Conservation (phyloP, 768 basidiomycete genomes). For the Coprinopsis cinerea region DNA sequence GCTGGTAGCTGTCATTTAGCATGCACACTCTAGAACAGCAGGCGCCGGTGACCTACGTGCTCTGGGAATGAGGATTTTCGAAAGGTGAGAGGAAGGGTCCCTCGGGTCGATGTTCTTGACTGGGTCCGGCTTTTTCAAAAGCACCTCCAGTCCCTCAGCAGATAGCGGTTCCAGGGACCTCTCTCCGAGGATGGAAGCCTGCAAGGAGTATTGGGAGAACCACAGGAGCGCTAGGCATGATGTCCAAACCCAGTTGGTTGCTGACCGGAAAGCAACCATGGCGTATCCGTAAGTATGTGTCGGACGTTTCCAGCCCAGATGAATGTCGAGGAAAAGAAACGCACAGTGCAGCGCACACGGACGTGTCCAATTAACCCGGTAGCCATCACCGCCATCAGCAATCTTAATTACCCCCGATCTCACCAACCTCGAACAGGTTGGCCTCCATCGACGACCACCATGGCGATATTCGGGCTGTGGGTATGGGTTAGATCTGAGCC, state of each 20-base stretch:
- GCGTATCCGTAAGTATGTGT: background rate
- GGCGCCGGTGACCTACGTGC: slow-evolving; percentile 43
- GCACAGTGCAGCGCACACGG: background rate
- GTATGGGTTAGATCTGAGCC: slow-evolving; percentile 32
- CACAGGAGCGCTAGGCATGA: slow-evolving; percentile 15
- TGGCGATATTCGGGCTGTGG: slow-evolving; percentile 83
- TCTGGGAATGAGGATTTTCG: slow-evolving; percentile 82
- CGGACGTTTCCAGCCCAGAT: background rate
- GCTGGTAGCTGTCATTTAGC: slow-evolving; percentile 30
- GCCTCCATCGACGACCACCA: slow-evolving; percentile 20
- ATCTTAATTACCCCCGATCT: background rate
- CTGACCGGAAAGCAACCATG: slow-evolving; percentile 8
- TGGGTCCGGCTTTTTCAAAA: slow-evolving; percentile 57
- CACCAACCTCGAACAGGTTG: slow-evolving; percentile 1
- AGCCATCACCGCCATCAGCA: background rate
- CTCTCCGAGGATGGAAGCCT: slow-evolving; percentile 34
- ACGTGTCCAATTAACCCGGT: background rate
- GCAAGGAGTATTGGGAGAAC: slow-evolving; percentile 25
- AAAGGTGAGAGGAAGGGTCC: slow-evolving; percentile 67
- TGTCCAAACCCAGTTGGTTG: slow-evolving; percentile 8
- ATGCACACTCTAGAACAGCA: slow-evolving; percentile 4
- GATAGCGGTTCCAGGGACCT: slow-evolving; percentile 42
- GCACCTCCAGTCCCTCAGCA: slow-evolving; percentile 39
- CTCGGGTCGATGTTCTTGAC: slow-evolving; percentile 59
- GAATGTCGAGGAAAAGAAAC: background rate